Conservation (phyloP, 352 stramenopile species). For the Pythium phragmitis region DNA sequence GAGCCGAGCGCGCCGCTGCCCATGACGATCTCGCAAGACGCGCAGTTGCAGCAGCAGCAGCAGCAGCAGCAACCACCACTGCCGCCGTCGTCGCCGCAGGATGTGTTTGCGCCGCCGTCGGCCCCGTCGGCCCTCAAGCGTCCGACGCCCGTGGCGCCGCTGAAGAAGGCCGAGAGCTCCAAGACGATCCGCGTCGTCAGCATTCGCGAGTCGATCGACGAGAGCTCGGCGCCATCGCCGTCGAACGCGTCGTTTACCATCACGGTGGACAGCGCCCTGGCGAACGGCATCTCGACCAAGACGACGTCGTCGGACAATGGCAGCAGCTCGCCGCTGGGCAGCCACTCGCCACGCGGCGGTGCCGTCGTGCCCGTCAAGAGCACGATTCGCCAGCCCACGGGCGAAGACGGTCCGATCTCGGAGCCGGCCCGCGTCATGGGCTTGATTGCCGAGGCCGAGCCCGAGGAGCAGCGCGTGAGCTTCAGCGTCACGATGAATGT, state of each 20-base stretch:
- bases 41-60: neutral
- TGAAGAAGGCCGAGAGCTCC: conserved; percentile 54
- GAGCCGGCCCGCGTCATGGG: conserved; percentile 82
- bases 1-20: neutral
- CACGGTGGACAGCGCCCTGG: conserved; percentile 31
- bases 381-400: conserved; percentile 72
- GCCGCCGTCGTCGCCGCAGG: conserved; percentile 30
- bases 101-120: conserved; percentile 23
- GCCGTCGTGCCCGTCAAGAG: neutral
- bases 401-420: conserved; percentile 66
- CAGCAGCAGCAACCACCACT: conserved; percentile 7
- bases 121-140: conserved; percentile 53
- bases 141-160: conserved; percentile 48
- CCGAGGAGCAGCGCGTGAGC: conserved; percentile 69
- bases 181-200: conserved; percentile 81
- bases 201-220: conserved; percentile 57
- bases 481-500: conserved; percentile 83
- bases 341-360: conserved; percentile 10
- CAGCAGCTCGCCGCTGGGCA: conserved; percentile 23
- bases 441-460: conserved; percentile 56
- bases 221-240: conserved; percentile 20
- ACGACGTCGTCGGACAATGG: conserved; percentile 13
- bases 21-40: too few species aligned
- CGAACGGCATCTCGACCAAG: conserved; percentile 16
- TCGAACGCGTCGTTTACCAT: conserved; percentile 41